Percentiles rank a stretch among this genome's conserved stretches.
These are phyloP conservation scores for Trypanosoma caninum DNA, from an alignment of 208 protist genomes.

Conservation along the genomic window DNA sequence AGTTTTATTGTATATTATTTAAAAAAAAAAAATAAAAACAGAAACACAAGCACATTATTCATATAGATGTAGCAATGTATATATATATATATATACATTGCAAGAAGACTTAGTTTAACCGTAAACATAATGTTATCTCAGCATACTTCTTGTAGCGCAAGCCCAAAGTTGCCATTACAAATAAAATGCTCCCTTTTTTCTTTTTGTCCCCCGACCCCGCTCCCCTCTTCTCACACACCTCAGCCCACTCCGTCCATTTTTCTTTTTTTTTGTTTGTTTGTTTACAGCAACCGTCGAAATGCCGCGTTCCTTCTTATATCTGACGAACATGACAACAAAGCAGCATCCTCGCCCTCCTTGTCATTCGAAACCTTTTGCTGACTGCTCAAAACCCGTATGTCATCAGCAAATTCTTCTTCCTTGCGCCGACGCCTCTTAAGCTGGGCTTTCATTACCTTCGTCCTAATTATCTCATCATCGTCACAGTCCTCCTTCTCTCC, in stretches of 20 bases:
- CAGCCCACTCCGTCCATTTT: not conserved
- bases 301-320: conserved; percentile 32
- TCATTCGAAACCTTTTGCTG: not conserved
- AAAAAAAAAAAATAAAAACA: no score
- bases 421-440: conserved; percentile 44
- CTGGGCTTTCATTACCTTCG: conserved; percentile 19
- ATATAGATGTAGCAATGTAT: no score
- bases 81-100: no score
- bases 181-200: no score
- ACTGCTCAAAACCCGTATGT: conserved; percentile 44
- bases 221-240: not conserved
- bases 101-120: no score
- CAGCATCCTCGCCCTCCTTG: not conserved
- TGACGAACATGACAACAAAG: not conserved
- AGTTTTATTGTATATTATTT: no score
- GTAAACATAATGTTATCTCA: no score
- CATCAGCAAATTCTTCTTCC: conserved; percentile 31
- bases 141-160: no score
- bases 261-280: not conserved
- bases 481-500: conserved; percentile 41
- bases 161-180: no score
- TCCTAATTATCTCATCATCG: conserved; percentile 45
- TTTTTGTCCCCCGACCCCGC: not conserved
- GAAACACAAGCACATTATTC: no score
- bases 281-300: conserved; percentile 35